Conservation (phyloP, 2,329 filamentous ascomycete species). For the Tolypocladium nubicola region DNA sequence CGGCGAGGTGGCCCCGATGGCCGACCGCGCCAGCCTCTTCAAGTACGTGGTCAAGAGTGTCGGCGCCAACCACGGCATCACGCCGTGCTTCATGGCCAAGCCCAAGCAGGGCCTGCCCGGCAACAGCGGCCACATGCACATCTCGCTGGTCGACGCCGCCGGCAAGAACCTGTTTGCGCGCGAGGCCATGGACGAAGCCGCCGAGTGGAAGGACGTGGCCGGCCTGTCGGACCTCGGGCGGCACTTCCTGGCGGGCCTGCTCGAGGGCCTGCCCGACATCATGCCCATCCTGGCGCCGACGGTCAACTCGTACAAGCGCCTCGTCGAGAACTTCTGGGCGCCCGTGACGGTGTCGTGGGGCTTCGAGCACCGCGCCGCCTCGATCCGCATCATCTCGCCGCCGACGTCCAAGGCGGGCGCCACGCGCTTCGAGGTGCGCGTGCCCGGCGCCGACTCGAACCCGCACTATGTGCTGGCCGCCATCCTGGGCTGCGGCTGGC, state of each 20-base stretch:
- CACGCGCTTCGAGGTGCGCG: slow-evolving; percentile 85
- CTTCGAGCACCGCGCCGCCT: slow-evolving; percentile 86
- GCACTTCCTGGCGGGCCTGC: slow-evolving; percentile 83
- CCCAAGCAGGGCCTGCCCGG: slow-evolving; percentile 82
- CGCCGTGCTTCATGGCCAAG: slow-evolving; percentile 98
- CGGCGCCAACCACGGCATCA: slow-evolving; percentile 79
- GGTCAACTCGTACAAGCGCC: slow-evolving; percentile 93
- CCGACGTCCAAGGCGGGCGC: slow-evolving; percentile 76
- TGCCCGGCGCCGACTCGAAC: slow-evolving; percentile 90
- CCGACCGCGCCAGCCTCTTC: slow-evolving; percentile 84
- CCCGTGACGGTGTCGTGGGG: slow-evolving; percentile 98
- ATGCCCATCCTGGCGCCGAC: slow-evolving; percentile 95
- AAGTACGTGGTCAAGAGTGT: slow-evolving; percentile 92
- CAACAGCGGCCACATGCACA: slow-evolving; percentile 92
- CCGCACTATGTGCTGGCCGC: slow-evolving; percentile 79
- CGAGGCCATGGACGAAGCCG: slow-evolving; percentile 57
- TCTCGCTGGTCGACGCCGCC: slow-evolving; percentile 72
- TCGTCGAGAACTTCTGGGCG: slow-evolving; percentile 99
- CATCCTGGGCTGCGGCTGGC: slow-evolving; percentile 79
- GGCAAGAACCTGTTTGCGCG: slow-evolving; percentile 79
- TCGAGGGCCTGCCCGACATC: slow-evolving; percentile 82
- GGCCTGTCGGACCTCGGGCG: slow-evolving; percentile 79
- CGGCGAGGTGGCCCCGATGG: slow-evolving; percentile 78
- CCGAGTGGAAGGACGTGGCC: slow-evolving; percentile 64
- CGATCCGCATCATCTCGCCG: slow-evolving; percentile 79